Percentiles rank a stretch among this genome's conserved stretches.
These are phyloP conservation scores for Starmerella bombi DNA, from an alignment of 805 yeast species.

Conservation along the genomic window DNA sequence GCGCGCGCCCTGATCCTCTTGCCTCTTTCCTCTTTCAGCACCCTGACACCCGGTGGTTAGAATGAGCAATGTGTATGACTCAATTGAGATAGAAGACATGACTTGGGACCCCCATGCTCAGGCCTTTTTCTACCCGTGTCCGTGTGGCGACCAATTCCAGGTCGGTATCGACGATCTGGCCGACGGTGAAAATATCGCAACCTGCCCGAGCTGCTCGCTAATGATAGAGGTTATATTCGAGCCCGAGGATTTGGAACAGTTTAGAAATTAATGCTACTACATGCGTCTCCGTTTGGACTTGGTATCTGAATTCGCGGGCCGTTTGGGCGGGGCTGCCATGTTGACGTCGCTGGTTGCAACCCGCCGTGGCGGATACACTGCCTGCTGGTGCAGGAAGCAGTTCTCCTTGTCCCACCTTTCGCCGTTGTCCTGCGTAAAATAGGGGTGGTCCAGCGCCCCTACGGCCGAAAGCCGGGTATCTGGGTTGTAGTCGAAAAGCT, in stretches of 20 bases:
- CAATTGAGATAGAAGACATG: constrained; percentile 94
- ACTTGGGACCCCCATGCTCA: constrained; percentile 73
- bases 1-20: too few relatives aligned
- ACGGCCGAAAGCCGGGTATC: constrained; percentile 62
- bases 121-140: constrained; percentile 88
- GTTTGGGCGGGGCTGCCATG: constrained; percentile 14
- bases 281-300: not conserved
- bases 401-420: constrained; percentile 42
- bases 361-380: constrained; percentile 73
- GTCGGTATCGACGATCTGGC: constrained; percentile 68
- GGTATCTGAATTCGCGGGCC: not conserved
- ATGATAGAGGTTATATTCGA: constrained; percentile 90
- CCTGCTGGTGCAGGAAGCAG: constrained; percentile 63
- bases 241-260: constrained; percentile 28
- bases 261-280: constrained; percentile 1
- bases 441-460: constrained; percentile 61
- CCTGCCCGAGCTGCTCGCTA: constrained; percentile 89
- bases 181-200: constrained; percentile 81
- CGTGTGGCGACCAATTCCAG: constrained; percentile 93
- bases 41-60: not conserved
- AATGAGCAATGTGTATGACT: constrained; percentile 47
- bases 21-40: not conserved
- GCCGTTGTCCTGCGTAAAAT: constrained; percentile 52
- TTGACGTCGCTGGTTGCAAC: constrained; percentile 30
- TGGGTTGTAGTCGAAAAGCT: constrained; percentile 73